These are phyloP conservation scores for Pyrenophora teres DNA, from an alignment of 2,329 filamentous ascomycete genomes.

Conservation along the genomic window DNA sequence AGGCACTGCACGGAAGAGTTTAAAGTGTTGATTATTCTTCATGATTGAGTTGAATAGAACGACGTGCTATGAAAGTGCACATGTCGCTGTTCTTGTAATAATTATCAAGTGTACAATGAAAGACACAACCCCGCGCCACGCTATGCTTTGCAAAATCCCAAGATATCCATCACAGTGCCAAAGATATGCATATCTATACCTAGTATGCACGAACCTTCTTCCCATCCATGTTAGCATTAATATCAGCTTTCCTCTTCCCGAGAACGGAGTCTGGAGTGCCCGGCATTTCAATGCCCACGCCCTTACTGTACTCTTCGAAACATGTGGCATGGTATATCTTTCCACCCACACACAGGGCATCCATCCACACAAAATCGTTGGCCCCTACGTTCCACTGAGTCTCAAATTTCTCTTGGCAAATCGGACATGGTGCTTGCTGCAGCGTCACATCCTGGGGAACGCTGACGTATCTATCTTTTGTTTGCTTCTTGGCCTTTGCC, in stretches of 20 bases:
- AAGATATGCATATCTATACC: not conserved
- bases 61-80: not conserved
- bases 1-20: no score
- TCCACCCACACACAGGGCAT: slow-evolving; percentile 76
- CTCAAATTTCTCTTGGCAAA: slow-evolving; percentile 95
- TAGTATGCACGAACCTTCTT: slow-evolving; percentile 40
- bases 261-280: slow-evolving; percentile 46
- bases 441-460: slow-evolving; percentile 79
- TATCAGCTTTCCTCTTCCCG: slow-evolving; percentile 45
- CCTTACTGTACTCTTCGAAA: slow-evolving; percentile 66
- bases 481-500: slow-evolving; percentile 55
- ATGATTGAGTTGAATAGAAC: not conserved
- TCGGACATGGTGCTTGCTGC: slow-evolving; percentile 81
- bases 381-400: slow-evolving; percentile 89
- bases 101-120: not conserved
- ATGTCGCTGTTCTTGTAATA: not conserved
- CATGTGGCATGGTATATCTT: slow-evolving; percentile 91
- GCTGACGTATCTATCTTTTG: slow-evolving; percentile 73
- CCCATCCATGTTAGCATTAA: slow-evolving; percentile 27
- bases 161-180: not conserved
- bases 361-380: slow-evolving; percentile 97
- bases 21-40: not conserved
- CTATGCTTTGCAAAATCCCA: slow-evolving; percentile 16
- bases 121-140: slow-evolving; percentile 12
- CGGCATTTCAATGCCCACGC: slow-evolving; percentile 36